Base-by-base conservation (phyloP, 2,329 filamentous ascomycete genomes). In the Lachnellula occidentalis region DNA sequence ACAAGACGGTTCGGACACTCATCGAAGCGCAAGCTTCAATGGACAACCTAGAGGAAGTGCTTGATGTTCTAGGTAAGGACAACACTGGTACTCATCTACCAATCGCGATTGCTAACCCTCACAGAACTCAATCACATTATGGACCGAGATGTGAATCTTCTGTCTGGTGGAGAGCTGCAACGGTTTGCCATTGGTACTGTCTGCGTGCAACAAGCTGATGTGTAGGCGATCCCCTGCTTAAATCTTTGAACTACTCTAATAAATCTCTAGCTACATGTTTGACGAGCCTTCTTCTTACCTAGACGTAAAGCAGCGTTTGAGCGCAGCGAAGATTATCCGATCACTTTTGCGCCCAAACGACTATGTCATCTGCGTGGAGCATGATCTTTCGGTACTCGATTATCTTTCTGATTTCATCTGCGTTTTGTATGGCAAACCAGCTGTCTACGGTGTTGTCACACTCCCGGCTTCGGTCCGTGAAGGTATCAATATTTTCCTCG, bases 391-490 rank as follows among this genome's bases (percentile, higher is more conserved):
- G 46, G 92, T 99, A 45, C 82, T 99, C 45, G 95, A 99, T 74
- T 99, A 99, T 70, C 89, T 99, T 54, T 99, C 94, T 53, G 94
- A 99, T 74, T 99, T 94, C 73, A 90, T 99, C 67, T 99, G 94
- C 70, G 90, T 96, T 58, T 86, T 99, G 11, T 99, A 99, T 74
- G 95, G 94, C 64, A 86, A 88, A 74, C 94, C 94, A 37, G 94
- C 94, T 46, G 86, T 96, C 45, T 99, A 99, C 67, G 94, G 94
- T 85, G 94, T 99, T 49, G 94, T 99, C 48, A 97, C 94, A 24
- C 82, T 97, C 21, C 94, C 94, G 49, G 82, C 94, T 67, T 97
- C 94, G 3, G 94, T 99, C 57, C 90, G 94, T 70, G 94, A 99
- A 82, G 94, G 92, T 74, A 96, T 97, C 85, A 97, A 96, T 72